Evolutionary conservation across 495 filamentous ascomycete species (phyloP), one percentile per base, ranked within the genome.

Genomic region (Penicillium lagena): DNA sequence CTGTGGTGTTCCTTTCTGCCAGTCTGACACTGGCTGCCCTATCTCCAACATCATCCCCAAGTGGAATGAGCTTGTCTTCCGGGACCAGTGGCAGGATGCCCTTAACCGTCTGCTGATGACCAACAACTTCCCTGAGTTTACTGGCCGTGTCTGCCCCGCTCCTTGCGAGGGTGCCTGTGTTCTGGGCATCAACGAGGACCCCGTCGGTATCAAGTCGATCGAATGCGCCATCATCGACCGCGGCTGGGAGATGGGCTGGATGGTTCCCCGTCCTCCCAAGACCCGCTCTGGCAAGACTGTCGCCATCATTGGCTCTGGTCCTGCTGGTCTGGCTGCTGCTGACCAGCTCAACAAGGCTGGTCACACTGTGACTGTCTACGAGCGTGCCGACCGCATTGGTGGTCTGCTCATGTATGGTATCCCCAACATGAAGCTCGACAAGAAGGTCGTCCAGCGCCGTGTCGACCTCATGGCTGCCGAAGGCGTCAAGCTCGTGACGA

Each of bases 391-490:
- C 64, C 88, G 93, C 48, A 72, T 86, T 47, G 93, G 93, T 66
- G 93, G 93, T 58, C 73, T 99, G 48, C 83, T 99, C 56, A 99
- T 99, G 93, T 85, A 99, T 61, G 93, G 93, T 52, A 99, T 99
- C 49, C 93, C 93, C 38, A 99, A 99, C 77, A 99, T 99, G 93
- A 99, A 99, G 76, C 83, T 99, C 28, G 93, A 99, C 78, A 99
- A 99, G 79, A 89, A 87, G 60, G 79, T 99, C 45, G 93, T 99
- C 39, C 89, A 97, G 76, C 87, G 93, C 39, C 86, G 93, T 58
- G 89, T 93, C 14, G 86, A 99, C 67, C 85, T 99, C 67, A 95
- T 99, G 90, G 86, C 85, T 41, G 82, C 81, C 9, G 93, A 99
- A 67, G 94, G 93, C 30, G 67, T 97, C 60, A 74, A 80, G 42